Base-by-base conservation (phyloP, 257 asterid species). In the Voacanga thouarsii region DNA sequence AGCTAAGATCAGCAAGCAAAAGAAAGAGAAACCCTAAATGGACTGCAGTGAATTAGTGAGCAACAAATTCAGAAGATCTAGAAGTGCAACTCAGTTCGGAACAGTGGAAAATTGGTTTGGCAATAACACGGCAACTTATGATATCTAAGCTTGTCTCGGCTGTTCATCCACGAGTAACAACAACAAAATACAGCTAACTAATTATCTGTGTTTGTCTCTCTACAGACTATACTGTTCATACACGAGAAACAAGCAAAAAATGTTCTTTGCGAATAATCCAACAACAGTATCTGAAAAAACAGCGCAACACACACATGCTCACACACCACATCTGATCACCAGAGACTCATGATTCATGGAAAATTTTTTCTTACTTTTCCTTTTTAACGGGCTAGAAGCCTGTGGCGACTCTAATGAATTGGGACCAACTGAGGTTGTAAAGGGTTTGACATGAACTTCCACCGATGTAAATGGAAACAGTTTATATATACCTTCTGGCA, bases 401-500 rank as follows among this genome's bases (percentile, higher is more conserved):
- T 47, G 14, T 43, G 47, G 47, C 47, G 37, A 33, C 37, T 33
- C 2, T 33, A 33, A 33, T 33, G 37, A 33, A 33, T 33, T 33
- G 37, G 37, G 9, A 43, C 47, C 47, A 43, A 43, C 47, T 43
- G 47, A 43, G 47, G 47, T 43, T 4, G 47, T 37, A 0, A 0
- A 60, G 33, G 67, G 67, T 28, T 60, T 60, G 37, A 23, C 37
- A 23, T 26, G 37, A 60, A 56, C 24, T 12, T 56, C 24, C 24
- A 18, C 5, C 8, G 21, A 6, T 33, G 37, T 33, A 33, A 33
- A 18, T 19, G 8, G 3, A 59, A n/a, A 61, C 39, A 12, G 55
- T 12, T 39, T 9, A 30, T 75, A 91, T n/a, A 33, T 33, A 33
- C 97, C 97, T 91, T 90, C 24, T 88, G 89, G 80, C 92, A 91